These are phyloP conservation scores for Pezicula radicicola DNA, from an alignment of 2,329 filamentous ascomycete species.

Conservation along the genomic window DNA sequence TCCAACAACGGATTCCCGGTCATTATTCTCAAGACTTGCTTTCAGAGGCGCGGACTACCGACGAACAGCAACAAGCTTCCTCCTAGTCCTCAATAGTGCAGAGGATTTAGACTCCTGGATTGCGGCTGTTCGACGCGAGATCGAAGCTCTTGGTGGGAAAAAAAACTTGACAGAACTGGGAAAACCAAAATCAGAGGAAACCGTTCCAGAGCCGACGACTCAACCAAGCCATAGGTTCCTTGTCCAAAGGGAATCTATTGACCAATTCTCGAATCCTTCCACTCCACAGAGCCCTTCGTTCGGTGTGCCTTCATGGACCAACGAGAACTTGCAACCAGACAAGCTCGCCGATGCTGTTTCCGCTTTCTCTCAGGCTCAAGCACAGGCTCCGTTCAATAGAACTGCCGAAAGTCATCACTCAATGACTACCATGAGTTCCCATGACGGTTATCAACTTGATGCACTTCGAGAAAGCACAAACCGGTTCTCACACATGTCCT, in stretches of 20 bases:
- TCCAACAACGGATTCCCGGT: slow-evolving; percentile 49
- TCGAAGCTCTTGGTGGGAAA: slow-evolving; percentile 67
- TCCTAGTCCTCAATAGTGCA: slow-evolving; percentile 70
- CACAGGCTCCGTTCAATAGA: slow-evolving; percentile 4
- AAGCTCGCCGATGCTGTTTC: slow-evolving; percentile 11
- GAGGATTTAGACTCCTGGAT: slow-evolving; percentile 79
- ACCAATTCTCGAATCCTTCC: slow-evolving; percentile 15
- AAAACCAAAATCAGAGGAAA: slow-evolving; percentile 41
- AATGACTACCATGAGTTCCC: slow-evolving; percentile 54
- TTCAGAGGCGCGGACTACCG: slow-evolving; percentile 53
- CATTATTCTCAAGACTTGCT: slow-evolving; percentile 62
- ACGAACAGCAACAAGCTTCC: slow-evolving; percentile 57
- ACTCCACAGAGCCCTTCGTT: slow-evolving; percentile 15
- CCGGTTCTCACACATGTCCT: slow-evolving; percentile 58
- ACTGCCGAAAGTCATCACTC: slow-evolving; percentile 48
- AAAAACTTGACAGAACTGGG: slow-evolving; percentile 60
- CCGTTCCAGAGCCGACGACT: slow-evolving; percentile 19
- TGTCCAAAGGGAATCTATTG: slow-evolving; percentile 15
- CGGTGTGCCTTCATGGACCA: slow-evolving; percentile 13
- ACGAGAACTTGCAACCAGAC: slow-evolving; percentile 12
- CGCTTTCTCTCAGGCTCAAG: slow-evolving; percentile 5
- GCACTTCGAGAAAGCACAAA: slow-evolving; percentile 53
- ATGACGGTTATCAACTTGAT: slow-evolving; percentile 57
- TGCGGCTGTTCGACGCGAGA: slow-evolving; percentile 62
- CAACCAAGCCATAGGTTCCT: slow-evolving; percentile 25